Base-by-base conservation (phyloP, 139 green algal species). In the Chlorella sp. region DNA sequence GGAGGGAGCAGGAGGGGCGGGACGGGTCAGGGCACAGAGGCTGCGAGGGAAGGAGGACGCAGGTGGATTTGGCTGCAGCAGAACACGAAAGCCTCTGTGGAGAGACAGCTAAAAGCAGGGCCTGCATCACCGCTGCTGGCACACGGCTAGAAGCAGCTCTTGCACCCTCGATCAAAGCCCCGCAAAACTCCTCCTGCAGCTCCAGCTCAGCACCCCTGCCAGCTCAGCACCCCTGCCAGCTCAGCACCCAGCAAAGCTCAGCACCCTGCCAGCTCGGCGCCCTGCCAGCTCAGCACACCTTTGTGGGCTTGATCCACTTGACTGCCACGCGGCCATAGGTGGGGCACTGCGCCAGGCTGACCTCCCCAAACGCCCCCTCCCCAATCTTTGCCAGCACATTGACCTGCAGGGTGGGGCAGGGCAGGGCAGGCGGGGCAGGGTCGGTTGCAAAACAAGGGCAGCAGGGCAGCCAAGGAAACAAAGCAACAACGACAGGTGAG, bases 291-390 rank as follows among this genome's bases (percentile, higher is more conserved):
- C 40, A 60, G 42, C 48, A 39, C 83, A 90, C 90, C 90, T 93
- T 94, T 21, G 87, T 94, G 48, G 90, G 88, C 86, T 97, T 98
- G 76, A 98, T 95, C 95, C 95, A 97, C 89, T 98, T 98, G 89
- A 98, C 91, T 0, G 96, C 96, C 4, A 98, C 95, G 3, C 92
- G 77, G 83, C 95, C 95, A 89, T 97, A 97, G 16, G 94, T 94
- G 26, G 93, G 89, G 78, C 93, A 93, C 34, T 94, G 89, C 12
- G 94, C 94, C n/a, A 95, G 89, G 7, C 91, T 96, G 76, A 98
- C 96, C 94, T 98, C 95, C 14, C 96, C 96, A 94, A 98, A 98
- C 9, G 91, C 66, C 14, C 96, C 96, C 91, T 97, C 95, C 24
- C 95, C 96, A 83, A 98, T 97, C 86, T 95, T 94, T 14, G 83